Conservation (phyloP, 2,329 filamentous ascomycete genomes). For the Penicillium sp. region DNA sequence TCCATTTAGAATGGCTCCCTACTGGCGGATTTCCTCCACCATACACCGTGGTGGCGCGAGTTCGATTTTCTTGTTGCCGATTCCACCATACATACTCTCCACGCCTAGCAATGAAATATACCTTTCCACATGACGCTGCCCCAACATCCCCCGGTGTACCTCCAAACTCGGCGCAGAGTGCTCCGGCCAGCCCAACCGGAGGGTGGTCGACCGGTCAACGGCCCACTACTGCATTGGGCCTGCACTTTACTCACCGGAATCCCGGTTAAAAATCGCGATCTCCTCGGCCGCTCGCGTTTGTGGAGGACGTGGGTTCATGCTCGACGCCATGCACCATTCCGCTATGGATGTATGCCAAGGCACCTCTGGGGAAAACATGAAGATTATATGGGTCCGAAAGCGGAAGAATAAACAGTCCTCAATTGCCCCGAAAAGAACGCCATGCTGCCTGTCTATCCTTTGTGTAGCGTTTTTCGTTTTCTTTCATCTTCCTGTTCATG, state of each 20-base stretch:
- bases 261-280: slow-evolving; percentile 25
- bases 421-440: neutral
- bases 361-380: no score
- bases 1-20: no score
- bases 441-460: neutral
- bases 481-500: neutral
- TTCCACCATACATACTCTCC: no score
- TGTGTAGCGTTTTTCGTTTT: slow-evolving; percentile 3
- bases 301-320: no score
- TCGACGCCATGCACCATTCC: neutral
- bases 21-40: no score
- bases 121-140: no score
- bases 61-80: no score
- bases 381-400: no score
- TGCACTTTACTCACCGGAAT: slow-evolving; percentile 23
- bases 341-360: slow-evolving; percentile 7
- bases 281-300: no score
- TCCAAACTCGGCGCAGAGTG: slow-evolving; percentile 32
- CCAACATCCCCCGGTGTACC: neutral
- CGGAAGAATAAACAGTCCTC: neutral
- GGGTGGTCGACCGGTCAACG: slow-evolving; percentile 29
- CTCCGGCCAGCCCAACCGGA: slow-evolving; percentile 31
- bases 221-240: slow-evolving; percentile 23
- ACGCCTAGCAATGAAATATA: no score
- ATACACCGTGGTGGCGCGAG: no score